Percentiles rank a stretch among this genome's conserved stretches.
Evolutionary conservation across 306 rosid genomes (phyloP).

Genomic region (Mimosa bimucronata): DNA sequence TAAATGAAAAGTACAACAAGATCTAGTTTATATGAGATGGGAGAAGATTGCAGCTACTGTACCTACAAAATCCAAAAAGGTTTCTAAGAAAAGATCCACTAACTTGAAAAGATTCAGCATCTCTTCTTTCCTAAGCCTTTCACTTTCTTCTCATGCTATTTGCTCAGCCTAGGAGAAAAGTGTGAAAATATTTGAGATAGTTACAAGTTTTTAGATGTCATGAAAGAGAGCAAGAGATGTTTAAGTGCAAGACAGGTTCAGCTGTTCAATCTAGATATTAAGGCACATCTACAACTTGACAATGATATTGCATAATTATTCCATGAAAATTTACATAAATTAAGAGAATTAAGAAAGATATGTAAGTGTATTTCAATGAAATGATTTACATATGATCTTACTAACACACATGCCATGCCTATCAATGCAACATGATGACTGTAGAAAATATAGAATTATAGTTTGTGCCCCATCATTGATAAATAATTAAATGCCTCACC

Average conservation of each 20-base stretch:
- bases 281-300: neutral
- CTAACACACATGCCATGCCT: neutral
- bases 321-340: conserved; percentile 2
- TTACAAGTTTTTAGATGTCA: conserved; percentile 9
- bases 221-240: conserved; percentile 4
- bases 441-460: conserved; percentile 21
- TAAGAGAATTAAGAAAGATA: neutral
- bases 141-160: conserved; percentile 97
- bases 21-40: too few species aligned
- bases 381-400: conserved; percentile 15
- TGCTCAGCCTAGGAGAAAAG: conserved; percentile 79
- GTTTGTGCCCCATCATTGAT: neutral
- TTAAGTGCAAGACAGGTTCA: neutral
- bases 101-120: too few species aligned
- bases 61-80: too few species aligned
- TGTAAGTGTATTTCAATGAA: conserved; percentile 1
- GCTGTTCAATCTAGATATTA: neutral
- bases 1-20: too few species aligned
- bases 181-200: conserved; percentile 30
- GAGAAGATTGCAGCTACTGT: too few species aligned
- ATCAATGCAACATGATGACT: neutral
- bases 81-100: too few species aligned
- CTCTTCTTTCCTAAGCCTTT: conserved; percentile 85
- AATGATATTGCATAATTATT: too few species aligned
- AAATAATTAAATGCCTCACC: neutral